Evolutionary conservation across 129 eudicot genomes (phyloP), one percentile per base, ranked within the genome.

Genomic region (Pulicaria dysenterica): DNA sequence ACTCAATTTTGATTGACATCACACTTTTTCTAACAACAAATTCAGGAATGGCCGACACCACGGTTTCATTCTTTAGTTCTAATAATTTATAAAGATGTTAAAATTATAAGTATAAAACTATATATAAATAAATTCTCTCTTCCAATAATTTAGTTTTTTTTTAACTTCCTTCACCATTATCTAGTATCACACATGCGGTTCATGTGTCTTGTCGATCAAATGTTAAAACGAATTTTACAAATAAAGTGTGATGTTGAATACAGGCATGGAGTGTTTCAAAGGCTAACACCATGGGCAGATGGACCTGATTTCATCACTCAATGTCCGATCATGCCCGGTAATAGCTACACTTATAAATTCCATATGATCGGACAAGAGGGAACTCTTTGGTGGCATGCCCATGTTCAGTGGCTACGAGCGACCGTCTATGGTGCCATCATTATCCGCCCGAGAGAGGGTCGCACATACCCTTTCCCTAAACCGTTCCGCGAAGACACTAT

Each of bases 301-400:
- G 95, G 97, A 49, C 92, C 95, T 1, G 85, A 69, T 7, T 84
- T 13, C 53, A 73, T 70, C 11, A 91, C 97, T 13, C 97, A 88
- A 14, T 91, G 97, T 56, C 85, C 97, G 43, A 84, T 88, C 17
- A 83, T 65, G 16, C 97, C 97, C 3, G 86, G 95, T 50, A 50
- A 78, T 57, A 91, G 77, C 81, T 88, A 83, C 68, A 91, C 90
- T 6, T 91, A 91, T 72, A 77, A 59, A 57, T 91, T 88, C 44
- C 81, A 72, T 67, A 51, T 88, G 4, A 81, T 81, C 0, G 74
- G 82, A 3, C 97, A 91, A 64, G 97, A 79, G 19, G 97, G 97
- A 40, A 91, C 95, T 13, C 87, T 88, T 10, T 91, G 97, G 97
- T 91, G 97, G 97, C 97, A 91, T 37, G 88, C 97, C 42, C 97